Evolutionary conservation across 2,329 filamentous ascomycete genomes (phyloP).

Genomic region (Golovinomyces cichoracearum): DNA sequence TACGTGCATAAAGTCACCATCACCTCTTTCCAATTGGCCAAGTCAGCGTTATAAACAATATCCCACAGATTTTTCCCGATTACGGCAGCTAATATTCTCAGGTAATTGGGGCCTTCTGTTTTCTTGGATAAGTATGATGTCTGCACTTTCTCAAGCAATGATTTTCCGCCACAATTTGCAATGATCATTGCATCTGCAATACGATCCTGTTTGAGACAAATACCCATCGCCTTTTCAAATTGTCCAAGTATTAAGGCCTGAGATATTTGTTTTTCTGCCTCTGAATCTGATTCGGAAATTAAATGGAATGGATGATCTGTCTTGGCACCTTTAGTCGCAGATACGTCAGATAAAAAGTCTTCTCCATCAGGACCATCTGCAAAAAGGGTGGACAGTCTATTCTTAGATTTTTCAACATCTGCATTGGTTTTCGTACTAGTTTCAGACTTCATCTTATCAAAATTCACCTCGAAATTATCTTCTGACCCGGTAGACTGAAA

Average conservation of each 20-base stretch:
- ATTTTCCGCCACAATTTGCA: slow-evolving; percentile 83
- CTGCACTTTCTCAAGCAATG: slow-evolving; percentile 83
- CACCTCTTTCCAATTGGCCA: slow-evolving; percentile 85
- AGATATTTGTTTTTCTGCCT: slow-evolving; percentile 67
- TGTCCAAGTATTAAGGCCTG: slow-evolving; percentile 68
- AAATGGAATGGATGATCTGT: slow-evolving; percentile 87
- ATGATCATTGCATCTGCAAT: slow-evolving; percentile 95
- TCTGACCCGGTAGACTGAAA: slow-evolving; percentile 31
- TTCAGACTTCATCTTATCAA: slow-evolving; percentile 18
- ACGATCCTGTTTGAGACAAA: slow-evolving; percentile 67
- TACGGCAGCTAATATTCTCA: slow-evolving; percentile 70
- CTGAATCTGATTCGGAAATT: slow-evolving; percentile 57
- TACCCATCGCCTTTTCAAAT: slow-evolving; percentile 69
- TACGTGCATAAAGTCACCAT: slow-evolving; percentile 94
- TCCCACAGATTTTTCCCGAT: slow-evolving; percentile 96
- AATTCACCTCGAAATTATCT: slow-evolving; percentile 14
- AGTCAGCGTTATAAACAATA: slow-evolving; percentile 81
- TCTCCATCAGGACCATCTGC: slow-evolving; percentile 47
- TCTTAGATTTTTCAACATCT: slow-evolving; percentile 25
- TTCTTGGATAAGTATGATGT: slow-evolving; percentile 69
- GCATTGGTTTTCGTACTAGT: slow-evolving; percentile 18
- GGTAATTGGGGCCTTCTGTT: slow-evolving; percentile 62
- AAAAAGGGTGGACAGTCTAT: slow-evolving; percentile 53
- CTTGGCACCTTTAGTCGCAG: slow-evolving; percentile 72
- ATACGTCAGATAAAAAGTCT: slow-evolving; percentile 62